Evolutionary conservation across 2,329 filamentous ascomycete genomes (phyloP), one percentile per base, ranked within the genome.

Genomic region (Passalora sequoiae): DNA sequence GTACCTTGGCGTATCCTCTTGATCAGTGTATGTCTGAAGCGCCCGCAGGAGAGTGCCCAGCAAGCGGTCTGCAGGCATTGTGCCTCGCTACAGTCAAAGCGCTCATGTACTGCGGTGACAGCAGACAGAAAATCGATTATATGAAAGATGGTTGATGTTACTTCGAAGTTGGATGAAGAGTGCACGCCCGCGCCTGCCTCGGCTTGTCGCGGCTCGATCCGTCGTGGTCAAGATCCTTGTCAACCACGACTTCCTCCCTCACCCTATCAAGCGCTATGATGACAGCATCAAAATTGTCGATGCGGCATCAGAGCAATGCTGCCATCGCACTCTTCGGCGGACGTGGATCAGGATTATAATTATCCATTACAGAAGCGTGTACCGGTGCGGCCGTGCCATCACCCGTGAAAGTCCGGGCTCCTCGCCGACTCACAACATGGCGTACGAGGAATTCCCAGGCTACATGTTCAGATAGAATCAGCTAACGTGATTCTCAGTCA

Each of bases 41-140:
- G 78, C 78, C 50, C 80, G 75, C 52, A 88, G 70, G 46, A 86
- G 75, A 31, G 78, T 80, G 51, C 78, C 80, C 45, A 87, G 73
- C 41, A 86, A 72, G 51, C 76, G 74, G 62, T 86, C 82, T 54
- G 78, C 73, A 51, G 82, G 74, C 83, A 86, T 86, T 9, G 17
- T 50, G 44, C 35, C 12, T 7, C 19, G 21, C 9, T 10, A 3
- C 24, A 15, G 1, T 28, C n/a, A n/a, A n/a, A n/a, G n/a, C n/a
- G n/a, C n/a, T n/a, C n/a, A n/a, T n/a, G n/a, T n/a, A n/a, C n/a
- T n/a, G n/a, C n/a, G n/a, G n/a, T n/a, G n/a, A n/a, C n/a, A n/a
- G n/a, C 13, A 27, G n/a, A 28, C n/a, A 5, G 15, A 10, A 20
- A 16, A 9, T 12, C 13, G 13, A 16, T n/a, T 15, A 19, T 27